These are phyloP conservation scores for Lactarius hengduanensis DNA, from an alignment of 768 basidiomycete species.

Conservation along the genomic window DNA sequence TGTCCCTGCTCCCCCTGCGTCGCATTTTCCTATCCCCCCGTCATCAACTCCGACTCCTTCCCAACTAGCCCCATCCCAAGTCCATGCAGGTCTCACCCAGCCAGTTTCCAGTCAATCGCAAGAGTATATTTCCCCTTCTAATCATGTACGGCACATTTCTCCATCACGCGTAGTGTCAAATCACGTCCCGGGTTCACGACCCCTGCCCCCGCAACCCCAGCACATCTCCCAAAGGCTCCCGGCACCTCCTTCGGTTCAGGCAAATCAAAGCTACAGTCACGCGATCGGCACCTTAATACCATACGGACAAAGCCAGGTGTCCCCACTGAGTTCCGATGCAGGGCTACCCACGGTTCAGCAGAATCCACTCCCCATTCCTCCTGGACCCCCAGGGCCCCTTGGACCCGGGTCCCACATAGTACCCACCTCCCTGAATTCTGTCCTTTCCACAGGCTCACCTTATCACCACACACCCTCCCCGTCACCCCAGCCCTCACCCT, in stretches of 20 bases:
- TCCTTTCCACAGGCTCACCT: constrained; percentile 13
- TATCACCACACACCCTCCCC: constrained; percentile 23
- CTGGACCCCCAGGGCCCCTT: constrained; percentile 29
- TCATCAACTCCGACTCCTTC: constrained; percentile 39
- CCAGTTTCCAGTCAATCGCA: constrained; percentile 1
- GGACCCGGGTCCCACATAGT: constrained; percentile 24
- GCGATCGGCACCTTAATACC: constrained; percentile 3
- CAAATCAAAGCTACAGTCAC: constrained; percentile 20
- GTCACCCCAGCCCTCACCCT: constrained; percentile 25
- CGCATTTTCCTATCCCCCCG: constrained; percentile 29
- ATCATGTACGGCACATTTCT: constrained; percentile 11
- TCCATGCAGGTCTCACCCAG: constrained; percentile 9
- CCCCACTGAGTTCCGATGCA: not conserved
- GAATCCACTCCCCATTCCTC: constrained; percentile 28
- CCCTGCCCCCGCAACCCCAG: constrained; percentile 28
- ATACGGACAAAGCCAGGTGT: constrained; percentile 11
- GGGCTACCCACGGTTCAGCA: constrained; percentile 14
- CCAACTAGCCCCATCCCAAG: constrained; percentile 35
- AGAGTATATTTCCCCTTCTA: constrained; percentile 20
- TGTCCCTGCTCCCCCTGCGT: constrained; percentile 30
- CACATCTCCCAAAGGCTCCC: constrained; percentile 13
- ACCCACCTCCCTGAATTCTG: constrained; percentile 5
- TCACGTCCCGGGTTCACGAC: constrained; percentile 28
- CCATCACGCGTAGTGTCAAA: constrained; percentile 19
- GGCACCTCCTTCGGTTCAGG: constrained; percentile 7